Conservation (phyloP, 1,284 basidiomycete species). For the Rhizoctonia solani region DNA sequence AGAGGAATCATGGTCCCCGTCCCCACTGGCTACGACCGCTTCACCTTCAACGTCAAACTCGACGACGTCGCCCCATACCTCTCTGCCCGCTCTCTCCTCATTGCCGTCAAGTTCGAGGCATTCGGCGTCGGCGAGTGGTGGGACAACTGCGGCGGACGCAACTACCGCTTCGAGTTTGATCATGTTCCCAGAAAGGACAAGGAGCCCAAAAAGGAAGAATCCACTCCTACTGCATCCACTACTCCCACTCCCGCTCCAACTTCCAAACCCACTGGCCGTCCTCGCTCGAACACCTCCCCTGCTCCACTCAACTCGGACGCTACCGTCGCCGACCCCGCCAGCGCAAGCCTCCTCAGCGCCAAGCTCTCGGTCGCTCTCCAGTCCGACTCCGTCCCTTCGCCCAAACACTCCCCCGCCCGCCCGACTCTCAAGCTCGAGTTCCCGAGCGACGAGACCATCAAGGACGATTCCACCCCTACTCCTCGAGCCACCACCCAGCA, state of each 20-base stretch:
- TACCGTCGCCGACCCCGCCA: conserved; percentile 8
- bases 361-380: conserved; percentile 9
- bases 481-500: neutral
- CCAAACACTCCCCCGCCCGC: neutral
- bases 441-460: conserved; percentile 31
- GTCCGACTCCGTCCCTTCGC: neutral
- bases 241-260: too few species aligned
- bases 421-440: conserved; percentile 22
- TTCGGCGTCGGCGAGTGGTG: conserved; percentile 51
- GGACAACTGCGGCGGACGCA: conserved; percentile 51
- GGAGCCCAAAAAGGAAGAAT: neutral
- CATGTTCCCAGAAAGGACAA: conserved; percentile 7
- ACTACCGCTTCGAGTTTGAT: conserved; percentile 51
- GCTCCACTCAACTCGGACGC: conserved; percentile 13
- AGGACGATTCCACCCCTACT: neutral
- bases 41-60: conserved; percentile 62
- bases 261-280: conserved; percentile 6
- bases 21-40: conserved; percentile 47
- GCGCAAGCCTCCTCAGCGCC: conserved; percentile 12
- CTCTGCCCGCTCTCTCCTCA: conserved; percentile 62
- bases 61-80: conserved; percentile 74
- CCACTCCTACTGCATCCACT: too few species aligned
- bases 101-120: conserved; percentile 65
- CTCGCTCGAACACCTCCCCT: conserved; percentile 27
- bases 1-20: conserved; percentile 20